Evolutionary conservation across 176 grass and related monocot genomes (phyloP).

Genomic region (Chloris gayana): DNA sequence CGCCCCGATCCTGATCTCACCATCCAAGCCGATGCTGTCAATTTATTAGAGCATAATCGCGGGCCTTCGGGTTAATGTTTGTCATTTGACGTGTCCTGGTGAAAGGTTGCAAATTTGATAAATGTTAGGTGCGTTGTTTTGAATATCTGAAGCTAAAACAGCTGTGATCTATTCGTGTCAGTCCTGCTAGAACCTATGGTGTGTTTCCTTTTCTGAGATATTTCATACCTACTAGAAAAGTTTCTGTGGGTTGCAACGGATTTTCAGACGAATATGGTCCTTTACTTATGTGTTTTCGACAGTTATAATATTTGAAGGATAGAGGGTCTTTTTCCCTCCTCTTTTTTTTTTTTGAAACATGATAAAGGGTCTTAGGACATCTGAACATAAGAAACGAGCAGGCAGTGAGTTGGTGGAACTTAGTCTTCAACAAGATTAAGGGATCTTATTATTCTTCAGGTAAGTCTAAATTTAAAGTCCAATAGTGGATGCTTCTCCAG

Average conservation of each 20-base stretch:
- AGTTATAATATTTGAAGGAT: not conserved
- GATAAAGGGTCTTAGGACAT: conserved; percentile 1
- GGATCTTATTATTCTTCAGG: not conserved
- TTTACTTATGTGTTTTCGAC: not conserved
- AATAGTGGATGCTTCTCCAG: not conserved
- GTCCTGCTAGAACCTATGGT: not conserved
- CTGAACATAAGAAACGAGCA: not conserved
- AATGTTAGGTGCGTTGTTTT: too few relatives aligned
- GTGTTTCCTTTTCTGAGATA: not conserved
- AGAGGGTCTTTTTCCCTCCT: too few relatives aligned
- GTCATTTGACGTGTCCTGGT: not conserved
- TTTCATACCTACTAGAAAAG: not conserved
- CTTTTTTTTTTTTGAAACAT: too few relatives aligned
- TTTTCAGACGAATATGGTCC: too few relatives aligned
- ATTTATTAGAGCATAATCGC: not conserved
- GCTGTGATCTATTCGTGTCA: not conserved
- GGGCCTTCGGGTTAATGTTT: not conserved
- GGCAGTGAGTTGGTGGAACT: too few relatives aligned
- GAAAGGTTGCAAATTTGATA: not conserved
- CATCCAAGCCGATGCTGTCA: not conserved
- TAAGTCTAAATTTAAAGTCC: not conserved
- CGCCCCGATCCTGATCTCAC: not conserved
- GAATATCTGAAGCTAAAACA: not conserved
- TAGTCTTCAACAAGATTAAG: not conserved
- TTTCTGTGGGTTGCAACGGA: not conserved